Base-by-base conservation (phyloP, 495 filamentous ascomycete genomes). In the Trypethelium eluteriae region DNA sequence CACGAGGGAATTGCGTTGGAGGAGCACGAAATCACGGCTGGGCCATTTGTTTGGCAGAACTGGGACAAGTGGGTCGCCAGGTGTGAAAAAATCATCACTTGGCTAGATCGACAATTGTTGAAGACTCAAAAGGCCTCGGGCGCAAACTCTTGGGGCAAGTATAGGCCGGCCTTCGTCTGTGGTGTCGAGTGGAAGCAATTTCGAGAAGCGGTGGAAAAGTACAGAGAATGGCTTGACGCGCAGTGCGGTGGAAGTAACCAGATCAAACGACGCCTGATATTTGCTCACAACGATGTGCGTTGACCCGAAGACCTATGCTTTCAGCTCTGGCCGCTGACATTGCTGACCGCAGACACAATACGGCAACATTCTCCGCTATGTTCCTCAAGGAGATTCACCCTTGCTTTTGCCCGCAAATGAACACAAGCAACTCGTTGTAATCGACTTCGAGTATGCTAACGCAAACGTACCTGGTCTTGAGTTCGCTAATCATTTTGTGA, bases 401-500 rank as follows among this genome's bases (percentile, higher is more conserved):
- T 83, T 98, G 32, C 86, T 97, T 7, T 83, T 90, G 39, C 95
- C 94, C 0, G 84, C 87, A 47, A 96, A 96, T 73, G 86, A 93
- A 69, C 94, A 99, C 78, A 96, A 92, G 75, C 93, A 93, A 73
- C 84, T 99, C 3, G 81, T 96, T 2, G 94, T 99, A 64, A 99
- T 99, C 72, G 94, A 99, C 77, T 99, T 99, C 71, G 94, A 99
- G 74, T 99, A 99, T 74, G 91, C 95, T 1, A 92, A 87, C 11
- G 92, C 94, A 62, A 99, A 97, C 73, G 79, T 86, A 1, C 87
- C 86, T 4, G 95, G 92, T 2, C 82, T 90, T 38, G 94, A 99
- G 76, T 96, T 99, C 75, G 94, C 92, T 62, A 99, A 99, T 76
- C 94, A 99, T 75, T 99, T 98, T 77, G 86, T 91, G 71, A 79